Evolutionary conservation across 2,329 filamentous ascomycete genomes (phyloP), one percentile per base, ranked within the genome.

Genomic region (Botrytis paeoniae): DNA sequence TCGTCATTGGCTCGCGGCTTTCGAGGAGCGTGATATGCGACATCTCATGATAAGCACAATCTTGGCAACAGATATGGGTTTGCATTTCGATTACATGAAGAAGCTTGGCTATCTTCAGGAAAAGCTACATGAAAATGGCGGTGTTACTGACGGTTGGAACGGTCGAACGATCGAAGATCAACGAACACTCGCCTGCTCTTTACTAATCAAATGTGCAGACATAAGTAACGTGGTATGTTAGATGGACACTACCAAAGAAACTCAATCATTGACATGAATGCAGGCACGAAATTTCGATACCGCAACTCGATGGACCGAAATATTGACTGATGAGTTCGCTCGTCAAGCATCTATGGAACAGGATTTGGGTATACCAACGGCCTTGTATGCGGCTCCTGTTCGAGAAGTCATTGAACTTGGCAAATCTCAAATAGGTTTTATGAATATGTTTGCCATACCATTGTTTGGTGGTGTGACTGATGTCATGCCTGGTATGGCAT

Each of bases 11-110:
- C 94, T 95, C 0, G 86, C 88, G 5, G 92, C 92, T 3, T 97
- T 97, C 77, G 87, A 91, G 75, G 91, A 96, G 78, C 86, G 87
- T 64, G 90, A 90, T 73, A 93, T 98, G 87, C 91, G 95, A 72
- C 92, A 91, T 77, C 85, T 97, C 10, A 96, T 98, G 91, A 98
- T 98, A 78, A 97, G 94, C 81, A 96, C 94, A n/a, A 98, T 99
- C 74, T 85, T 99, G 37, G 94, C 96, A 4, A 99, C 96, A 0
- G 96, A 99, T 80, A 99, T 99, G 96, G 94, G 94, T 12, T 84
- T 97, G 10, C 96, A 99, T 82, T 97, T 97, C 78, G 94, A 97
- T 79, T 99, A 98, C 82, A 98, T 98, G 94, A 91, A 91, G 79
- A 93, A 92, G 80, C 85, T 98, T 59, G 89, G 89, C n/a, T 90